Percentiles rank a stretch among this genome's conserved stretches.
phyloP scores from a whole-genome alignment of 2,329 filamentous ascomycete species.

The Diplocarpon mali region DNA sequence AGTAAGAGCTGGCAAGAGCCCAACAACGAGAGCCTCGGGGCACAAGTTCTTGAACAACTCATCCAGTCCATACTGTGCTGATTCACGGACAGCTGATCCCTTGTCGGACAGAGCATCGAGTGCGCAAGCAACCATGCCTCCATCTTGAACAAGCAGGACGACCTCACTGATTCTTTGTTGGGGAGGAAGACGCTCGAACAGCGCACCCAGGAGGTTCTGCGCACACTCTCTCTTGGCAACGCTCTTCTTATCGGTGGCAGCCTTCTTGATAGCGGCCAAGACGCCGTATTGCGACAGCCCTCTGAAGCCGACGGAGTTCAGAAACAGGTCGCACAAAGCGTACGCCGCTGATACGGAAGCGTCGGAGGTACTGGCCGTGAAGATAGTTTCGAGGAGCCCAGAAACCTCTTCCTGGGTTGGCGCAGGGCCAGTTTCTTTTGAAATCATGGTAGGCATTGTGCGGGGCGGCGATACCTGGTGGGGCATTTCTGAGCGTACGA shows the following conservation, averaged over 20 bases:
- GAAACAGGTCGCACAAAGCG: slow-evolving; percentile 49
- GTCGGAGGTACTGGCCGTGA: slow-evolving; percentile 44
- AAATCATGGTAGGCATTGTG: slow-evolving; percentile 35
- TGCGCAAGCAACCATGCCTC: slow-evolving; percentile 57
- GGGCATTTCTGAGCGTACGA: slow-evolving; percentile 33
- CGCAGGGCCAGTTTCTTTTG: slow-evolving; percentile 32
- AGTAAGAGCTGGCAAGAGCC: slow-evolving; percentile 65
- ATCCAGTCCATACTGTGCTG: slow-evolving; percentile 88
- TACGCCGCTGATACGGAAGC: slow-evolving; percentile 52
- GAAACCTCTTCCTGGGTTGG: slow-evolving; percentile 57
- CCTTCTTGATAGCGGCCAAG: slow-evolving; percentile 57
- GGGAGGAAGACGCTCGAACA: slow-evolving; percentile 81
- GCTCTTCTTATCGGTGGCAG: slow-evolving; percentile 88
- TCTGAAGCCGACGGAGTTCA: slow-evolving; percentile 53
- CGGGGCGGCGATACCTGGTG: slow-evolving; percentile 32
- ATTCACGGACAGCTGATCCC: slow-evolving; percentile 75
- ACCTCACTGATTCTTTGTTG: slow-evolving; percentile 71
- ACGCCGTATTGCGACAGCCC: slow-evolving; percentile 52
- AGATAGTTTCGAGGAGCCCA: slow-evolving; percentile 54
- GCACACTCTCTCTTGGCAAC: slow-evolving; percentile 75
- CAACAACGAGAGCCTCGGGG: slow-evolving; percentile 72
- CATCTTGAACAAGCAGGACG: slow-evolving; percentile 71
- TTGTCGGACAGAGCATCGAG: slow-evolving; percentile 88
- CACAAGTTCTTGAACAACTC: slow-evolving; percentile 71
- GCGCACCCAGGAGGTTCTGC: slow-evolving; percentile 86